Base-by-base conservation (phyloP, 495 filamentous ascomycete species). In the Talaromyces nanjingensis region DNA sequence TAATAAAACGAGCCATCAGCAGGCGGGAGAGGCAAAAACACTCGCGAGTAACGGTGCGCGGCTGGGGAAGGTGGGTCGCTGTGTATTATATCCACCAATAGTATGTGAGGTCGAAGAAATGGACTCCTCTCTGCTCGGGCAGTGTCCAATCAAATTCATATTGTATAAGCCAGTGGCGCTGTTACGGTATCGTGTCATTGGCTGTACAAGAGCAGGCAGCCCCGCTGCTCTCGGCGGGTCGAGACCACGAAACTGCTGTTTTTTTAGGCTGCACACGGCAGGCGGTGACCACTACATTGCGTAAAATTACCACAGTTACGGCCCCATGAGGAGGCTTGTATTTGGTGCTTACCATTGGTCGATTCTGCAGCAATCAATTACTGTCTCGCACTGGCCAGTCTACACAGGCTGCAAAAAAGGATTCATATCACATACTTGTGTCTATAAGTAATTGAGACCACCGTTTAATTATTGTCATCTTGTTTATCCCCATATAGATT, bases 1-100 rank as follows among this genome's bases (percentile, higher is more conserved):
- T 42, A 42, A 42, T n/a, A 42, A 42, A 42, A 42, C 37, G 67
- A 65, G 29, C 29, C 29, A 7, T 6, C 6, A 7, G 6, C 6
- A 6, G 29, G 29, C 33, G 67, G 63, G 63, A 70, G 71, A 72
- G 69, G 65, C 68, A 68, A 68, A 75, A 77, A 75, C 18, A 59
- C 34, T 34, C 34, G 3, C 14, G 34, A 59, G 33, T 24, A 45
- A 45, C 20, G 58, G 58, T 12, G 27, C 12, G 55, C 54, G 62
- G 52, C 62, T 59, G 62, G 31, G 39, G 52, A 64, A 54, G 29
- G 47, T 55, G 37, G 37, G 34, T 1, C 27, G 22, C 12, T 39
- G 29, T 6, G 31, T 37, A 45, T 60, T 11, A 22, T 60, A 60
- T 60, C 16, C 11, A n/a, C 58, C 31, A 45, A 60, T 60, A 2